A percentile compares a stretch with the other conserved stretches of the same genome.
Evolutionary conservation across 257 asterid genomes (phyloP).

Genomic region (Lycium ferocissimum): DNA sequence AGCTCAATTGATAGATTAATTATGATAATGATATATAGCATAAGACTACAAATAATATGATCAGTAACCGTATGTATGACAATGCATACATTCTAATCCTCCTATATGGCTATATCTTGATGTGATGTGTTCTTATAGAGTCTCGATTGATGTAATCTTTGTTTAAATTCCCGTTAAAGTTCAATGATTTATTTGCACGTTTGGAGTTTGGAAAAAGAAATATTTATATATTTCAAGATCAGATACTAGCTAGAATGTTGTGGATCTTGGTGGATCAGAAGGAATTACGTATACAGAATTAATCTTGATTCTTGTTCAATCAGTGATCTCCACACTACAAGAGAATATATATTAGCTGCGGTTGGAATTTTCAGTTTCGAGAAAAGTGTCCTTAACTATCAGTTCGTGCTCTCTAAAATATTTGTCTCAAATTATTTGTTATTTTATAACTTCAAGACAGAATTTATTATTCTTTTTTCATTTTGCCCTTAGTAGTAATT

Average conservation of each 20-base stretch:
- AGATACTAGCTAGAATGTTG: not conserved
- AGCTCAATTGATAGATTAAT: constrained; percentile 1
- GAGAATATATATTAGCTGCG: no score
- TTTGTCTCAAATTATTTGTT: no score
- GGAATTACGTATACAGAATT: not conserved
- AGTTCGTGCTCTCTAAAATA: no score
- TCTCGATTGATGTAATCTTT: not conserved
- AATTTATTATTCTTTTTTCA: no score
- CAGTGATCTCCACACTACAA: no score
- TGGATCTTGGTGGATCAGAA: not conserved
- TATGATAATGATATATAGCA: not conserved
- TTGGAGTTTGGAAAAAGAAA: not conserved
- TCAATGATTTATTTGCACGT: not conserved
- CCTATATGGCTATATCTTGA: not conserved
- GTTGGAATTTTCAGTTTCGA: no score
- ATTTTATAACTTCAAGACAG: no score
- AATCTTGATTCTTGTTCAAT: no score
- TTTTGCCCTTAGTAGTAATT: no score
- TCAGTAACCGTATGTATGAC: not conserved
- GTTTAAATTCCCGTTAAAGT: not conserved
- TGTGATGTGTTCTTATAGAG: not conserved
- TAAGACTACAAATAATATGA: not conserved
- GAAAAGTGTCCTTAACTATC: no score
- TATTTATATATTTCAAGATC: not conserved
- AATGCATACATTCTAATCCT: not conserved